Conservation (phyloP, 2,329 filamentous ascomycete genomes). For the Pseudogymnoascus sp. region DNA sequence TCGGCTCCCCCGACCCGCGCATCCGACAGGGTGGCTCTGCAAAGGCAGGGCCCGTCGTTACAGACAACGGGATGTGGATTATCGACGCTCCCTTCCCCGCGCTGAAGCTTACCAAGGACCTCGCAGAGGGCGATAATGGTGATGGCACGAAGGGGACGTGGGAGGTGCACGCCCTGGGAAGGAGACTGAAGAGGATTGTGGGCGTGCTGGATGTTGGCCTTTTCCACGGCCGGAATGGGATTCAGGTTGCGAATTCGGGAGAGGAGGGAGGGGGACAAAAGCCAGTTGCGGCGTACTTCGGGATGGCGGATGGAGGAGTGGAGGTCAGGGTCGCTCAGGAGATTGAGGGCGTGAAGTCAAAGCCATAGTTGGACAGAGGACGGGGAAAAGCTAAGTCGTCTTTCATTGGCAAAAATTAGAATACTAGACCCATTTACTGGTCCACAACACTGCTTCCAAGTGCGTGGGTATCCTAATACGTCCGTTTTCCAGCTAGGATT, state of each 20-base stretch:
- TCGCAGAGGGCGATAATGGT: constrained; percentile 38
- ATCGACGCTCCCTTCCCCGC: constrained; percentile 85
- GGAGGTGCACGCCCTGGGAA: constrained; percentile 71
- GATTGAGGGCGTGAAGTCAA: constrained; percentile 25
- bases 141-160: constrained; percentile 62
- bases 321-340: constrained; percentile 44
- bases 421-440: background rate
- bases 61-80: constrained; percentile 82
- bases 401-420: background rate
- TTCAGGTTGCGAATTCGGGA: constrained; percentile 56
- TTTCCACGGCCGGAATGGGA: constrained; percentile 76
- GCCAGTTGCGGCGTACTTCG: constrained; percentile 91
- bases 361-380: constrained; percentile 16
- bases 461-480: background rate
- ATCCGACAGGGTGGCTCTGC: constrained; percentile 67
- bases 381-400: too few relatives aligned
- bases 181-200: constrained; percentile 70
- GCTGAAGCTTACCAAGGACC: constrained; percentile 57
- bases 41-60: constrained; percentile 79
- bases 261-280: constrained; percentile 70
- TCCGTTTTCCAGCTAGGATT: background rate
- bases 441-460: background rate
- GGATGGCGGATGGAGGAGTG: constrained; percentile 71
- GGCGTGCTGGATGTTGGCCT: constrained; percentile 90
- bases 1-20: constrained; percentile 66